A percentile compares a stretch with the other conserved stretches of the same genome.
Conservation (phyloP, 257 asterid genomes). For the Solanum lycopersicoides region DNA sequence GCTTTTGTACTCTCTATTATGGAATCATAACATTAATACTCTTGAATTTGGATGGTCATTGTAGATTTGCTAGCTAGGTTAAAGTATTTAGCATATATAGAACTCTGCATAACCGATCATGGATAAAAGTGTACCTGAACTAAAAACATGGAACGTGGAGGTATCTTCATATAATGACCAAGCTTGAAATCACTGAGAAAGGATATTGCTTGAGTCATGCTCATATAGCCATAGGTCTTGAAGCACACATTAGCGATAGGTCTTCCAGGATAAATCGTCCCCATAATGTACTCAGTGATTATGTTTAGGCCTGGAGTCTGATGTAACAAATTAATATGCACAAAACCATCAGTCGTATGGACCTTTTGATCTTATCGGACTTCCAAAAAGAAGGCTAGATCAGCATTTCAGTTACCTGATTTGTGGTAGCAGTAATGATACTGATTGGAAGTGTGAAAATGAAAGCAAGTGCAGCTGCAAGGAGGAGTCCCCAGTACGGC, state of each 20-base stretch:
- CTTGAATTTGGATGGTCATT: not conserved
- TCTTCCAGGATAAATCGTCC: constrained; percentile 59
- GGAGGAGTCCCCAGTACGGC: constrained; percentile 64
- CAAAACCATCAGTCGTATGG: not conserved
- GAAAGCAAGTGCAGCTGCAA: constrained; percentile 46
- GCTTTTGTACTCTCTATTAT: not conserved
- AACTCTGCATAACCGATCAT: not conserved
- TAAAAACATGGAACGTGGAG: constrained; percentile 77
- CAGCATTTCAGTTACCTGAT: constrained; percentile 33
- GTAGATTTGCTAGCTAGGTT: not conserved
- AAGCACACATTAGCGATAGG: constrained; percentile 75
- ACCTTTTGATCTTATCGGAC: not conserved
- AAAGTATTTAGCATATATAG: not conserved
- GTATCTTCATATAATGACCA: constrained; percentile 83
- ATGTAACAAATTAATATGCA: not conserved
- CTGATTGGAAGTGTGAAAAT: constrained; percentile 57
- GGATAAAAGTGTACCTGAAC: constrained; percentile 46
- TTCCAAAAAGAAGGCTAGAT: not conserved
- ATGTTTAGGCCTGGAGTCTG: constrained; percentile 69
- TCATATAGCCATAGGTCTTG: constrained; percentile 67
- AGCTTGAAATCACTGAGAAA: constrained; percentile 76
- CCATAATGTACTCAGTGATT: constrained; percentile 65
- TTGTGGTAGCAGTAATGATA: constrained; percentile 73
- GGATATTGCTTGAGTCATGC: constrained; percentile 69
- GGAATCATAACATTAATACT: not conserved